Evolutionary conservation across 306 rosid species (phyloP).

Genomic region (Corylus avellana): DNA sequence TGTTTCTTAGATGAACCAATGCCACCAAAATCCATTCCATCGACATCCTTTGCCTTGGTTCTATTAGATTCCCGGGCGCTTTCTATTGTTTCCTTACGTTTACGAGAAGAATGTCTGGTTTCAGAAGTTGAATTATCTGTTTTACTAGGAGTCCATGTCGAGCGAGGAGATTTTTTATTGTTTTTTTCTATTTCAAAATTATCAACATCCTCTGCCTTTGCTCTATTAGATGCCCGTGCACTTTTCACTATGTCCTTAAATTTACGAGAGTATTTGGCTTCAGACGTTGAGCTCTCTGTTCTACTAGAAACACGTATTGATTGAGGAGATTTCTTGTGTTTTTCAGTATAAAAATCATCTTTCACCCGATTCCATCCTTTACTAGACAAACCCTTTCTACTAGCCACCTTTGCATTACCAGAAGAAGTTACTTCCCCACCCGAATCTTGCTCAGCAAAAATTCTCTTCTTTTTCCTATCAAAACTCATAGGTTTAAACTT

Average conservation of each 20-base stretch:
- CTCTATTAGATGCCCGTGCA: slow-evolving; percentile 24
- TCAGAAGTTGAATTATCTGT: slow-evolving; percentile 27
- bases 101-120: slow-evolving; percentile 31
- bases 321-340: slow-evolving; percentile 24
- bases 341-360: slow-evolving; percentile 20
- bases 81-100: slow-evolving; percentile 30
- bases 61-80: slow-evolving; percentile 25
- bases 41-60: slow-evolving; percentile 30
- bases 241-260: slow-evolving; percentile 31
- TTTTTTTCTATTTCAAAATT: slow-evolving; percentile 4
- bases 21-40: slow-evolving; percentile 29
- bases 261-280: slow-evolving; percentile 28
- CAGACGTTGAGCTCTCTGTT: slow-evolving; percentile 24
- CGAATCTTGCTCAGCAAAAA: slow-evolving; percentile 30
- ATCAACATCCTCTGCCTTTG: slow-evolving; percentile 29
- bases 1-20: slow-evolving; percentile 37
- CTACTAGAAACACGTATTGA: slow-evolving; percentile 42
- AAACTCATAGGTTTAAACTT: slow-evolving; percentile 9
- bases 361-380: slow-evolving; percentile 18
- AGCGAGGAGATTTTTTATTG: slow-evolving; percentile 22
- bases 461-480: slow-evolving; percentile 27
- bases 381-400: slow-evolving; percentile 21
- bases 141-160: slow-evolving; percentile 43
- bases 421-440: slow-evolving; percentile 21
- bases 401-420: slow-evolving; percentile 14